Conservation (phyloP, 2,329 filamentous ascomycete genomes). For the Alternaria metachromatica region DNA sequence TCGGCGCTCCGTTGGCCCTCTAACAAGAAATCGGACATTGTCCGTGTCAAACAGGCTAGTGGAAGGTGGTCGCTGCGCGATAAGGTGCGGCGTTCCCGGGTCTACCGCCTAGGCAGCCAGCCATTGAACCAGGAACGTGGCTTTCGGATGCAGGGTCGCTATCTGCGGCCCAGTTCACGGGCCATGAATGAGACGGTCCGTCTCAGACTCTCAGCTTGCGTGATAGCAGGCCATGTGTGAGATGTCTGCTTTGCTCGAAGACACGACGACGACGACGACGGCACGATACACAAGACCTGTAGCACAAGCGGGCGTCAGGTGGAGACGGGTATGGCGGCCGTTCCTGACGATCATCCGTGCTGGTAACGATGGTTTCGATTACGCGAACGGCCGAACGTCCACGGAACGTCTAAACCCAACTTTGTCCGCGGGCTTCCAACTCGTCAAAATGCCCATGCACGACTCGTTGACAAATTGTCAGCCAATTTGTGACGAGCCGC, state of each 20-base stretch:
- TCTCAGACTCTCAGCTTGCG: not conserved
- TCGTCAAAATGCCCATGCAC: not conserved
- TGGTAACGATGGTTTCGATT: not conserved
- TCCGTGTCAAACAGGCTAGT: conserved; percentile 9
- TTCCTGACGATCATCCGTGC: conserved; percentile 9
- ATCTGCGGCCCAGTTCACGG: not conserved
- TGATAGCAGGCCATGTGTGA: not conserved
- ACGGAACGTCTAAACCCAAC: not conserved
- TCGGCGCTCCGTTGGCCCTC: conserved; percentile 1
- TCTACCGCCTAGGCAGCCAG: conserved; percentile 6
- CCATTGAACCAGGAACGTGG: conserved; percentile 9
- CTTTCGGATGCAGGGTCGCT: conserved; percentile 5
- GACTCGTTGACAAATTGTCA: not conserved
- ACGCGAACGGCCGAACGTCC: conserved; percentile 3
- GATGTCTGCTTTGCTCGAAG: not conserved
- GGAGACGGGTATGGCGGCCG: conserved; percentile 4
- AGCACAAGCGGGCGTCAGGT: not conserved
- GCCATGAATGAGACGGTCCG: not conserved
- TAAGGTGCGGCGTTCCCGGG: conserved; percentile 13
- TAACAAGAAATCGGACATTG: not conserved
- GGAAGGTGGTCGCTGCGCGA: conserved; percentile 4
- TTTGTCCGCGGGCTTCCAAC: not conserved
- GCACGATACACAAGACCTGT: not conserved
- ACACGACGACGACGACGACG: not conserved
- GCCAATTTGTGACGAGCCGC: not conserved